Evolutionary conservation across 2,329 filamentous ascomycete species (phyloP).

Genomic region (Helotiales sp.): DNA sequence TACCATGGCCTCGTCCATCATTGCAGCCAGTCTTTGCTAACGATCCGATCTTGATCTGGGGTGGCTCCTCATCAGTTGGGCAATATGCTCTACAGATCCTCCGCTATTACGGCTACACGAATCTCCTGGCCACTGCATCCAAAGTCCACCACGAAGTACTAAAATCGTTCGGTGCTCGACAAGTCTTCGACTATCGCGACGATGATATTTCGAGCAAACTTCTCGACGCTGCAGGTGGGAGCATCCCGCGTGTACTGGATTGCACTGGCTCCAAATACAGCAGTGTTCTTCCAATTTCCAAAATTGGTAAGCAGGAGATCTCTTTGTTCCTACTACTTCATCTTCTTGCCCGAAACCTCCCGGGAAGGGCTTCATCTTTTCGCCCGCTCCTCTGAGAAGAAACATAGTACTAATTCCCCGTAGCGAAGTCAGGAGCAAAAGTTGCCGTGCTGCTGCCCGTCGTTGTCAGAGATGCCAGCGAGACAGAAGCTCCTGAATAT

Average conservation of each 20-base stretch:
- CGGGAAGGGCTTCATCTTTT: too few relatives aligned
- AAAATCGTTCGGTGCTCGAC: constrained; percentile 32
- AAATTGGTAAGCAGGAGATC: constrained; percentile 44
- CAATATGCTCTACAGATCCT: constrained; percentile 44
- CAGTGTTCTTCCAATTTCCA: constrained; percentile 48
- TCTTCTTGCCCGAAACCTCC: too few relatives aligned
- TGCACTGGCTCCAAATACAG: constrained; percentile 53
- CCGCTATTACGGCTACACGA: constrained; percentile 51
- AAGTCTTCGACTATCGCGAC: constrained; percentile 36
- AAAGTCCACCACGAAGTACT: constrained; percentile 32
- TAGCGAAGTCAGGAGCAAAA: constrained; percentile 45
- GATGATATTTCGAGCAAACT: constrained; percentile 23
- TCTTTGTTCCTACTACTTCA: too few relatives aligned
- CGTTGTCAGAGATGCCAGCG: constrained; percentile 52
- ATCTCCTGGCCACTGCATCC: constrained; percentile 39
- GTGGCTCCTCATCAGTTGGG: constrained; percentile 35
- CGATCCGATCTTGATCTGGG: constrained; percentile 38
- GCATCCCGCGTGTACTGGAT: constrained; percentile 51
- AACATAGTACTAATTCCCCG: too few relatives aligned
- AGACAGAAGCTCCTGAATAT: constrained; percentile 50
- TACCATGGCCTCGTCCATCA: constrained; percentile 51
- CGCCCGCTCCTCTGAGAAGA: too few relatives aligned
- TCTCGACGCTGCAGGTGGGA: constrained; percentile 25
- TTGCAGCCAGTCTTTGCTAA: constrained; percentile 30
- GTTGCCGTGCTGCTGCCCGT: constrained; percentile 62